Conservation (phyloP, 345 rosid species). For the Citrus trifoliata region DNA sequence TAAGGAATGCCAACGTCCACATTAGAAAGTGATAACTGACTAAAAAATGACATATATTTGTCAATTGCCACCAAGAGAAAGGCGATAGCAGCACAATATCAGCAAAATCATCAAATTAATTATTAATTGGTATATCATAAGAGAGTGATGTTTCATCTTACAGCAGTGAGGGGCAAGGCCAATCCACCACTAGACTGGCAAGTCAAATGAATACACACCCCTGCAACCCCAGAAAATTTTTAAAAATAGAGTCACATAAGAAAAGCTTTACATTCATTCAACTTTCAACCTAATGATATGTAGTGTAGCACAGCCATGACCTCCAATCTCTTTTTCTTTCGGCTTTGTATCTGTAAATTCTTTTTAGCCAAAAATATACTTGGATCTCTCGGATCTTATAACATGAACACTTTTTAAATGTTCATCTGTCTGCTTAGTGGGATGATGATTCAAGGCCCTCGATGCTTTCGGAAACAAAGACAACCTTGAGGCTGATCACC, state of each 20-base stretch:
- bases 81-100: background rate
- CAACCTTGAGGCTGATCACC: conserved; percentile 79
- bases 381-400: background rate
- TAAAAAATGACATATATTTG: background rate
- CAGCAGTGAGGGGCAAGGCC: conserved; percentile 9
- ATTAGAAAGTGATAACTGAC: no score
- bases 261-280: conserved; percentile 33
- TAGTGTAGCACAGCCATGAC: conserved; percentile 8
- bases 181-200: conserved; percentile 10
- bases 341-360: background rate
- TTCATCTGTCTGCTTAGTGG: conserved; percentile 8
- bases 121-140: background rate
- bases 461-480: conserved; percentile 73
- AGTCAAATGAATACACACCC: conserved; percentile 13
- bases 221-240: conserved; percentile 6
- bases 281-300: background rate
- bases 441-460: conserved; percentile 66
- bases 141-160: conserved; percentile 9
- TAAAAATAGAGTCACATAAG: conserved; percentile 9
- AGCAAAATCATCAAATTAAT: background rate
- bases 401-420: background rate
- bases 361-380: conserved; percentile 11
- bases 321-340: conserved; percentile 12
- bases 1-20: no score
- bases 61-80: background rate